A percentile compares a stretch with the other conserved stretches of the same genome.
Evolutionary conservation across 139 green algal species (phyloP).

Genomic region (Pycnococcus provasolii): DNA sequence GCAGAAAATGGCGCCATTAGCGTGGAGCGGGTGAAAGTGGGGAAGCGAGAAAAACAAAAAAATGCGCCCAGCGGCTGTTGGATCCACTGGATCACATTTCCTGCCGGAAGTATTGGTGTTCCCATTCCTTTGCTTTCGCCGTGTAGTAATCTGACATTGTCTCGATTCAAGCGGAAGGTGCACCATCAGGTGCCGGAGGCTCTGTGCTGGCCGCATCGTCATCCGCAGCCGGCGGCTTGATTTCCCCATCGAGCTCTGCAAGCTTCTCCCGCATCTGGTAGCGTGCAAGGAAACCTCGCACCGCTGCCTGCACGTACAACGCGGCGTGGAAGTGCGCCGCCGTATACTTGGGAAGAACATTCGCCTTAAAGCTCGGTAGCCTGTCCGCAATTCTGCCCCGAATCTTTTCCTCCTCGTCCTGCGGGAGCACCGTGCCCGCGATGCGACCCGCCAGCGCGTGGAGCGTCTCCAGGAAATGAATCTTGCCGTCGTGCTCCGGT

Average conservation of each 20-base stretch:
- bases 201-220: no score
- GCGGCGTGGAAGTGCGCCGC: slow-evolving; percentile 54
- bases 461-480: slow-evolving; percentile 56
- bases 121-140: no score
- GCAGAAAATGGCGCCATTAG: no score
- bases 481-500: slow-evolving; percentile 27
- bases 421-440: slow-evolving; percentile 36
- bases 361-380: slow-evolving; percentile 7
- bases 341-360: slow-evolving; percentile 43
- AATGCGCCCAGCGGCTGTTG: no score
- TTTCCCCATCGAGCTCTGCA: background rate
- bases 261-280: slow-evolving; percentile 37
- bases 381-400: background rate
- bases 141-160: no score
- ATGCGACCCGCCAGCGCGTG: slow-evolving; percentile 50
- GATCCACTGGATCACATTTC: no score
- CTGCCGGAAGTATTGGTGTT: no score
- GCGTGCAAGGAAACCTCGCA: slow-evolving; percentile 48
- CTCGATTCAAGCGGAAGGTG: no score
- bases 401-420: slow-evolving; percentile 32
- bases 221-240: no score
- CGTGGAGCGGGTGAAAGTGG: no score
- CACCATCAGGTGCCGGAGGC: no score
- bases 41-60: no score
- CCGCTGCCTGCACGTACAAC: slow-evolving; percentile 54